A percentile compares a stretch with the other conserved stretches of the same genome.
Conservation (phyloP, 495 filamentous ascomycete genomes). For the Hypomontagnella monticulosa region DNA sequence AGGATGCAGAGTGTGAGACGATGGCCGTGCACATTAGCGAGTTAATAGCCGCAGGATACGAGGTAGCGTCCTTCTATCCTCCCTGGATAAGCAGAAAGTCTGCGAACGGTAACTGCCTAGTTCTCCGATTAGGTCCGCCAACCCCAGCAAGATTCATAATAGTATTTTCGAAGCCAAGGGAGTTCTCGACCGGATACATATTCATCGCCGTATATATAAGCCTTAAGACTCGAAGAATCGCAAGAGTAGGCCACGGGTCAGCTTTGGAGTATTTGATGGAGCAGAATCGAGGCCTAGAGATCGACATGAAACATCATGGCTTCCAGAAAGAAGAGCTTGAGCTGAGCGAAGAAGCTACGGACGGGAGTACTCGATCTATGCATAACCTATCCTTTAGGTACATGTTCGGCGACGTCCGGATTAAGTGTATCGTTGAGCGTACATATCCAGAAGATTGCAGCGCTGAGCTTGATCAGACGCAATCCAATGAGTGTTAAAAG, state of each 20-base stretch:
- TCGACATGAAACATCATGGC: constrained; percentile 13
- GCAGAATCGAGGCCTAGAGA: constrained; percentile 12
- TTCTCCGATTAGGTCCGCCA: constrained; percentile 7
- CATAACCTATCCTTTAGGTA: constrained; percentile 19
- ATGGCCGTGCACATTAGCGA: constrained; percentile 13
- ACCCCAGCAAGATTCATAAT: constrained; percentile 16
- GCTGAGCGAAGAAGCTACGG: not conserved
- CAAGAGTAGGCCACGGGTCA: constrained; percentile 7
- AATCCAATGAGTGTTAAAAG: not conserved
- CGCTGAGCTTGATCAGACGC: not conserved
- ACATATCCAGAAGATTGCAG: not conserved
- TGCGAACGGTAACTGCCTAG: constrained; percentile 6
- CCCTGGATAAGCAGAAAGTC: constrained; percentile 19
- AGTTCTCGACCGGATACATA: constrained; percentile 1
- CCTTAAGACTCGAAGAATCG: not conserved
- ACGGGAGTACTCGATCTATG: constrained; percentile 1
- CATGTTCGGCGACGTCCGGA: constrained; percentile 24
- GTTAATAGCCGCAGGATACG: constrained; percentile 8
- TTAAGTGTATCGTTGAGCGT: constrained; percentile 2
- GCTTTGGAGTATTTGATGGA: constrained; percentile 26
- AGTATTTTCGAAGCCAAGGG: constrained; percentile 8
- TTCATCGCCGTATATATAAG: constrained; percentile 22
- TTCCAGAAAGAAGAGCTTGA: constrained; percentile 7
- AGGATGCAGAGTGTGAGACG: constrained; percentile 1
- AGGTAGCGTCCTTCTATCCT: constrained; percentile 22